Conservation (phyloP, 1,284 basidiomycete species). For the Ceratobasidium sp. region DNA sequence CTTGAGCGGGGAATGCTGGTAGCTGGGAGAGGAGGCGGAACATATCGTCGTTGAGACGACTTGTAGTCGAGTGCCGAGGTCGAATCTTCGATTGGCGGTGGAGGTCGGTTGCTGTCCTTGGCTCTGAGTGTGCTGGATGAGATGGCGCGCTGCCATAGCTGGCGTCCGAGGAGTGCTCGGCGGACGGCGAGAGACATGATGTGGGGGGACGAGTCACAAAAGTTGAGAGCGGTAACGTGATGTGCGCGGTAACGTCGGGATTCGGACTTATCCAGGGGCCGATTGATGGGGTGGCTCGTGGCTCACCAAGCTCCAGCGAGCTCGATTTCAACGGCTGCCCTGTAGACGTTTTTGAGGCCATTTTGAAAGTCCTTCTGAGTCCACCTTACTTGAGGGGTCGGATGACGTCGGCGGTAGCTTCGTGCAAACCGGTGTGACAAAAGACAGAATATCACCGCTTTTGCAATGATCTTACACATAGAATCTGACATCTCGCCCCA, state of each 20-base stretch:
- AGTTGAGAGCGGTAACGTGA: slow-evolving; percentile 18
- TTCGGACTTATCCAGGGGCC: background rate
- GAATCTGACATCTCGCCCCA: too few relatives aligned
- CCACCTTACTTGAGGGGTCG: too few relatives aligned
- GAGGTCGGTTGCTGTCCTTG: slow-evolving; percentile 44
- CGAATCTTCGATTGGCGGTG: slow-evolving; percentile 80
- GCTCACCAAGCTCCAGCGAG: background rate
- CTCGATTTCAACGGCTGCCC: too few relatives aligned
- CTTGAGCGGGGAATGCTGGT: slow-evolving; percentile 75
- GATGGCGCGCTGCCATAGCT: slow-evolving; percentile 1
- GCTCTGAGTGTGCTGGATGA: background rate
- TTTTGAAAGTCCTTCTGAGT: too few relatives aligned
- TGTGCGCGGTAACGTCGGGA: slow-evolving; percentile 10
- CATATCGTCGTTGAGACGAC: slow-evolving; percentile 47
- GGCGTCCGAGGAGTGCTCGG: background rate
- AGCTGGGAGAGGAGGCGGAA: slow-evolving; percentile 44
- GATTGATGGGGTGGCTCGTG: slow-evolving; percentile 1
- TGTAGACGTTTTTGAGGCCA: too few relatives aligned
- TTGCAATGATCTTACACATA: too few relatives aligned
- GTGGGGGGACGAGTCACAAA: slow-evolving; percentile 32
- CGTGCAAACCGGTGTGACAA: too few relatives aligned
- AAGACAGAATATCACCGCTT: too few relatives aligned
- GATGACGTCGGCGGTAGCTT: too few relatives aligned
- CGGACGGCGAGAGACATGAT: slow-evolving; percentile 27
- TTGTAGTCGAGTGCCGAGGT: slow-evolving; percentile 75